Percentiles rank a stretch among this genome's conserved stretches.
phyloP scores from a whole-genome alignment of 371 early-diverging fungal genomes.

The Furculomyces boomerangus region DNA sequence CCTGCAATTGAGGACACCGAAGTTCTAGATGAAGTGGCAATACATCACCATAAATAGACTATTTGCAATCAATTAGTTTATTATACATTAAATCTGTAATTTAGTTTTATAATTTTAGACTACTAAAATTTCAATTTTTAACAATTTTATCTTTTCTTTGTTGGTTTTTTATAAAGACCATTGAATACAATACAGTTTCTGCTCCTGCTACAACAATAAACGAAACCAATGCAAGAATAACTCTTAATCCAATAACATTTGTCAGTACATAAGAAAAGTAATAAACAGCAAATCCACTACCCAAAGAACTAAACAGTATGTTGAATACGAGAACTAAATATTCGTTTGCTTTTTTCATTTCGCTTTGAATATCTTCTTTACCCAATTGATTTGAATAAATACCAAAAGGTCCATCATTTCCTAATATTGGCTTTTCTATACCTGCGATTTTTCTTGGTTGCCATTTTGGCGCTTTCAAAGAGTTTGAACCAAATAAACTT shows the following conservation, averaged over 20 bases:
- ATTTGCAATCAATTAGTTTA: neutral
- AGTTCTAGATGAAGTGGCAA: neutral
- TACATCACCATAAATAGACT: neutral
- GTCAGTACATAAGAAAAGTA: slow-evolving; percentile 18
- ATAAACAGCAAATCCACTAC: slow-evolving; percentile 21
- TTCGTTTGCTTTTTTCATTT: slow-evolving; percentile 9
- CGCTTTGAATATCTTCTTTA: neutral
- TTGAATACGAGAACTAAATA: slow-evolving; percentile 15
- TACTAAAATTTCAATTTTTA: neutral
- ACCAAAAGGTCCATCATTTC: neutral
- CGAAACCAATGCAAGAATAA: neutral
- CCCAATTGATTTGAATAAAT: neutral
- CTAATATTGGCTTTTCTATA: neutral
- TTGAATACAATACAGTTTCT: neutral
- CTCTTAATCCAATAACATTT: slow-evolving; percentile 8
- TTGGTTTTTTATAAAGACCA: neutral
- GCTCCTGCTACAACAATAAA: neutral
- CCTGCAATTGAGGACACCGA: slow-evolving; percentile 16
- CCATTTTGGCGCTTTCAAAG: neutral
- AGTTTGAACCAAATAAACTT: neutral
- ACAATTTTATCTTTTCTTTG: neutral
- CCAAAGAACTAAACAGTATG: slow-evolving; percentile 22
- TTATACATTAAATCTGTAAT: neutral
- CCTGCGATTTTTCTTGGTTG: slow-evolving; percentile 1
- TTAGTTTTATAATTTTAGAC: neutral